These are phyloP conservation scores for Xylaria scruposa DNA, from an alignment of 495 filamentous ascomycete genomes.

Conservation along the genomic window DNA sequence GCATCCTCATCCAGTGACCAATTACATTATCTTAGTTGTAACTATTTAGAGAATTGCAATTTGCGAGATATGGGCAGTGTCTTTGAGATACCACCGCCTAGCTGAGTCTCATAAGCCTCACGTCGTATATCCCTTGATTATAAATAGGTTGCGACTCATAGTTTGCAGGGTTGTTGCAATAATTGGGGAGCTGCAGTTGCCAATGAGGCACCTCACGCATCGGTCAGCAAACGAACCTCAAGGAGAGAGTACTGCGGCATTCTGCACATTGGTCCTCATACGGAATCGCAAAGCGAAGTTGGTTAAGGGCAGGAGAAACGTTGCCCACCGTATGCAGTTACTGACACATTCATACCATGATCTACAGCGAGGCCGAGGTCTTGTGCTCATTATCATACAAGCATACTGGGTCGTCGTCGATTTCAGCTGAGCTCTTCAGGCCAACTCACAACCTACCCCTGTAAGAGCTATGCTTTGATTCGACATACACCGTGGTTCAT, in stretches of 20 bases:
- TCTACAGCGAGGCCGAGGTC: neutral
- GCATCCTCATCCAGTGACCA: neutral
- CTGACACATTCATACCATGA: neutral
- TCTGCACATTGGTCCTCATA: neutral
- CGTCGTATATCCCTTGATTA: neutral
- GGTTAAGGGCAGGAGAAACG: neutral
- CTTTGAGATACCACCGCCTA: neutral
- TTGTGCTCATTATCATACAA: neutral
- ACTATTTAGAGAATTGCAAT: neutral
- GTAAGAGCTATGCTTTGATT: slow-evolving; percentile 4
- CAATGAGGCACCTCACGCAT: neutral
- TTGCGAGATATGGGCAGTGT: neutral
- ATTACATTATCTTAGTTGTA: neutral
- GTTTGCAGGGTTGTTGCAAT: neutral
- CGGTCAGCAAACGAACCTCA: slow-evolving; percentile 13
- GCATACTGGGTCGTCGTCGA: neutral
- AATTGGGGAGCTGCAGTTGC: slow-evolving; percentile 8
- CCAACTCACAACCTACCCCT: neutral
- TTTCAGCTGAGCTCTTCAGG: neutral
- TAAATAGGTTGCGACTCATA: neutral
- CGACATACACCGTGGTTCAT: slow-evolving; percentile 14
- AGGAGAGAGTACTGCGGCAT: neutral
- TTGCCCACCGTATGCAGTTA: neutral
- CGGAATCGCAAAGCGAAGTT: neutral
- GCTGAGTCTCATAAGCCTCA: neutral